Evolutionary conservation across 371 early-diverging fungal species (phyloP).

Genomic region (Mucor piriformis): DNA sequence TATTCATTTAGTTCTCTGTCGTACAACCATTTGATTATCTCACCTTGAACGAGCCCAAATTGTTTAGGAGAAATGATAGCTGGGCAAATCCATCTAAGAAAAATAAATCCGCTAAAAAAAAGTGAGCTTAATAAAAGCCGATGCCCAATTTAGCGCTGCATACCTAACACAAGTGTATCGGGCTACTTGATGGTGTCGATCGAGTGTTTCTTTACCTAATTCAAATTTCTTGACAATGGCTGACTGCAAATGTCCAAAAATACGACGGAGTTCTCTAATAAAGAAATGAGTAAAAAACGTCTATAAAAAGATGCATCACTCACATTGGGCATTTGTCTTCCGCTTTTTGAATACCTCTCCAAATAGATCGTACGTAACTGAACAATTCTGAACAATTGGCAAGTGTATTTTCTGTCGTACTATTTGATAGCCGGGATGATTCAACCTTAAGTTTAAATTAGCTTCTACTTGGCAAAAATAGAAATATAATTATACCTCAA

Average conservation of each 20-base stretch:
- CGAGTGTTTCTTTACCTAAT: conserved; percentile 21
- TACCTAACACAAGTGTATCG: conserved; percentile 55
- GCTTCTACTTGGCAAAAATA: not conserved
- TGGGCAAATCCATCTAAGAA: conserved; percentile 83
- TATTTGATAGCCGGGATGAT: conserved; percentile 22
- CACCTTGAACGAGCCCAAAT: conserved; percentile 70
- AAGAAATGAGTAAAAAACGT: not conserved
- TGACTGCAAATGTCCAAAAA: conserved; percentile 58
- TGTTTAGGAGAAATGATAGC: conserved; percentile 84
- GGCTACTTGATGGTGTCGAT: conserved; percentile 35
- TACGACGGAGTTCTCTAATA: conserved; percentile 45
- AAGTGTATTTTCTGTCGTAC: conserved; percentile 10
- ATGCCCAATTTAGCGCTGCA: not conserved
- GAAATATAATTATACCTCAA: conserved; percentile 27
- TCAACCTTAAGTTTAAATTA: too few relatives aligned
- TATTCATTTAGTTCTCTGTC: not conserved
- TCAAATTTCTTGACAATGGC: conserved; percentile 37
- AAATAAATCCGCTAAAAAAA: conserved; percentile 74
- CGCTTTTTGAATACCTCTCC: conserved; percentile 27
- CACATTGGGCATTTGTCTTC: conserved; percentile 36
- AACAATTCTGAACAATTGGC: conserved; percentile 23
- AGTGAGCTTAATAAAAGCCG: too few relatives aligned
- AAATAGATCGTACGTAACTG: conserved; percentile 18
- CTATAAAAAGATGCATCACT: too few relatives aligned
- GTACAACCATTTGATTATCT: not conserved